Evolutionary conservation across 768 basidiomycete genomes (phyloP), one percentile per base, ranked within the genome.

Genomic region (Saitozyma sp.): DNA sequence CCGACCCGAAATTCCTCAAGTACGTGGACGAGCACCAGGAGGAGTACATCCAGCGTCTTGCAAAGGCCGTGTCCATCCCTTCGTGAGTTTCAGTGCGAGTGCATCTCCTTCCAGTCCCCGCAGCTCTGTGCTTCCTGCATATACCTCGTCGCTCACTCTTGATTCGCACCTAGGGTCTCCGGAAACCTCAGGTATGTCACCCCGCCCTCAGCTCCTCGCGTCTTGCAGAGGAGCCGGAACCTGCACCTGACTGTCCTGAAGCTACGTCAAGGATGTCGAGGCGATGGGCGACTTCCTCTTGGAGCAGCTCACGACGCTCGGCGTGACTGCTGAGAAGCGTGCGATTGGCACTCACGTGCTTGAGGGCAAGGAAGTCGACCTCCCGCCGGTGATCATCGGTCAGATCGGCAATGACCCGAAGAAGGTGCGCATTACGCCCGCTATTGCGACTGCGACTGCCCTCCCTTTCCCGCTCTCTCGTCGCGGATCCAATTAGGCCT

Each of bases 211-310:
- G 5, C 19, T 8, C n/a, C 17, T 1, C 29, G 10, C 17, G 17
- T 1, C 20, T n/a, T 41, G 9, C 20, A 19, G 5, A 29, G 29
- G 29, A 29, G 5, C 5, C 29, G 29, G 29, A 29, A 29, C 5
- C 29, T 8, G n/a, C 29, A 1, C 51, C 64, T 61, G 37, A 63
- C 50, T 19, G 2, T 1, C 17, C 8, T 20, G 2, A 14, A 79
- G 83, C 6, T 86, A 85, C 73, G 87, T 93, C 48, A 78, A 83
- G 51, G 88, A 92, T 78, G 91, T 94, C 65, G 82, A 90, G 74
- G 84, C 82, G 67, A 99, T 99, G 96, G 89, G 87, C 0, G 81
- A 86, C 42, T 98, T 87, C 86, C 84, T 97, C 60, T 83, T 89
- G 61, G 77, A 72, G 6, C 85, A 92, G 75, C 86, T 98, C 62